Conservation (phyloP, 1,284 basidiomycete genomes). For the Lignosus rhinocerotis region DNA sequence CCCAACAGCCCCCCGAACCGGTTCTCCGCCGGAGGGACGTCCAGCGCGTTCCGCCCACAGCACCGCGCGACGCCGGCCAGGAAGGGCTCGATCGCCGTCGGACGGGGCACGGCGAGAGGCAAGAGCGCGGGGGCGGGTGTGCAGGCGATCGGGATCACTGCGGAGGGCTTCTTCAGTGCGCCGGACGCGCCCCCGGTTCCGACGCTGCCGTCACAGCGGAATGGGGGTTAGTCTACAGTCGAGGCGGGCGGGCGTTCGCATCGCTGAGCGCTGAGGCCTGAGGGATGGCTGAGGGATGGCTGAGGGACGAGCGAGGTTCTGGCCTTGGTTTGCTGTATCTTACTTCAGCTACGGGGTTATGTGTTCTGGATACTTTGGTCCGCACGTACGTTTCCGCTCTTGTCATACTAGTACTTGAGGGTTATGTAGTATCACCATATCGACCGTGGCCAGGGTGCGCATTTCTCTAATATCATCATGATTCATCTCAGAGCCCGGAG, state of each 20-base stretch:
- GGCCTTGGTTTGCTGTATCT: conserved; percentile 4
- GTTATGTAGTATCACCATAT: no score
- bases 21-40: conserved; percentile 17
- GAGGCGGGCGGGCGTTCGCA: neutral
- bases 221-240: neutral
- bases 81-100: conserved; percentile 63
- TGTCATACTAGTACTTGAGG: no score
- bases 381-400: no score
- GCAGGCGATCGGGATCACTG: conserved; percentile 69
- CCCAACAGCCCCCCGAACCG: conserved; percentile 34
- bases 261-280: neutral
- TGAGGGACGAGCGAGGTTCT: neutral
- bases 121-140: conserved; percentile 69
- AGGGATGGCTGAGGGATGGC: neutral
- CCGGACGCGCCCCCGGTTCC: conserved; percentile 44
- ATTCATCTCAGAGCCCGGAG: neutral
- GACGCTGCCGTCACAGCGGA: conserved; percentile 22
- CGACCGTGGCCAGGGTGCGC: no score
- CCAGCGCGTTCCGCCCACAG: conserved; percentile 22
- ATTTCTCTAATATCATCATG: no score
- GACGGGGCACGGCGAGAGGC: conserved; percentile 53
- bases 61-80: conserved; percentile 32
- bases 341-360: neutral
- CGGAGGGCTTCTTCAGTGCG: conserved; percentile 72
- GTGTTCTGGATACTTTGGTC: neutral